A percentile compares a stretch with the other conserved stretches of the same genome.
phyloP scores from a whole-genome alignment of 2,329 filamentous ascomycete genomes.

The Graphilbum sp. region DNA sequence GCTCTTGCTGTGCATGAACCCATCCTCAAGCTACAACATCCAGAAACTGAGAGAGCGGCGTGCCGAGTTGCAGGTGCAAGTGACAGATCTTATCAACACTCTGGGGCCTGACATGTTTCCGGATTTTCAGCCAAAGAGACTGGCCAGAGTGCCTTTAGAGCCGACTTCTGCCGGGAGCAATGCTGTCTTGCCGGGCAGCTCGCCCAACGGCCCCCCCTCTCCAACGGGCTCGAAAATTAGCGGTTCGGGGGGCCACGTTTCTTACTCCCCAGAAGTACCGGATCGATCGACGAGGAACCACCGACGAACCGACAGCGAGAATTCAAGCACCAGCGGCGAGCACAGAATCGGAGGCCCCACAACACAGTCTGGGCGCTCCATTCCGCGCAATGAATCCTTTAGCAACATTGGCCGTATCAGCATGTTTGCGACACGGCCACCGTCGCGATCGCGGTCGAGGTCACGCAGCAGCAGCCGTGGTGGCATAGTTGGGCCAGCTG shows the following conservation, averaged over 20 bases:
- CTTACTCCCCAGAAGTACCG: too few relatives aligned
- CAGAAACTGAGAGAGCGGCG: constrained; percentile 59
- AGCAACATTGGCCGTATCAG: constrained; percentile 74
- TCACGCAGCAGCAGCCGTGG: constrained; percentile 58
- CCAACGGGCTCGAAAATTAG: too few relatives aligned
- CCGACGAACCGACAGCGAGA: constrained; percentile 35
- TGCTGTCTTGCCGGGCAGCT: too few relatives aligned
- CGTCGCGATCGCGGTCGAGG: constrained; percentile 61
- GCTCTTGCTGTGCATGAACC: constrained; percentile 69
- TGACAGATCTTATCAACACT: constrained; percentile 86
- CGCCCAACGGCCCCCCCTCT: too few relatives aligned
- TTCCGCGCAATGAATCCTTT: constrained; percentile 84
- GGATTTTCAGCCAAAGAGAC: constrained; percentile 71
- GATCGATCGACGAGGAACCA: too few relatives aligned
- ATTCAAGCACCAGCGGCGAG: constrained; percentile 19
- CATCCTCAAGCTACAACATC: constrained; percentile 69
- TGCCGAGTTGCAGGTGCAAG: constrained; percentile 58
- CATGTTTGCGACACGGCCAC: constrained; percentile 77
- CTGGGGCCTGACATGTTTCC: constrained; percentile 91
- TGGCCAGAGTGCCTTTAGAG: constrained; percentile 41
- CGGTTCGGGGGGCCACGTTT: too few relatives aligned
- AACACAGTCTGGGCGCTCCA: constrained; percentile 33
- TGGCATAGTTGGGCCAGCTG: constrained; percentile 41
- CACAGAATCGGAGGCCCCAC: constrained; percentile 26
- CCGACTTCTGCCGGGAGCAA: constrained; percentile 15